These are phyloP conservation scores for Leucosporidium yakuticum DNA, from an alignment of 768 basidiomycete genomes.

Conservation along the genomic window DNA sequence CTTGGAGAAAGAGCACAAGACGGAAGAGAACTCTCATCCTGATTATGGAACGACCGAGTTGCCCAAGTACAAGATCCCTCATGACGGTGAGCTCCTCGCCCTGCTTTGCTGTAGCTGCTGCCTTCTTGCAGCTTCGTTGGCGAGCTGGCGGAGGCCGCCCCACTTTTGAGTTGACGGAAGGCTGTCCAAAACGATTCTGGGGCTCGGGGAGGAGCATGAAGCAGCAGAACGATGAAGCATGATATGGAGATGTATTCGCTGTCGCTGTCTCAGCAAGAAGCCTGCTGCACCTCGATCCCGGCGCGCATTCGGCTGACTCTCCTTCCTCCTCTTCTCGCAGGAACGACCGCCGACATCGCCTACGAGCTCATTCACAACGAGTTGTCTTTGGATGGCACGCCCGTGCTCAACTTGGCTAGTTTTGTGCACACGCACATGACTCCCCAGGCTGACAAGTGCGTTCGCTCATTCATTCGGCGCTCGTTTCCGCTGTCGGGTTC, in stretches of 20 bases:
- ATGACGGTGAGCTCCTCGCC: conserved; percentile 48
- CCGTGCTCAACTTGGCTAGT: conserved; percentile 58
- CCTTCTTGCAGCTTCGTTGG: too few species aligned
- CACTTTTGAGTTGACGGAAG: too few species aligned
- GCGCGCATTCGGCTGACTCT: conserved; percentile 38
- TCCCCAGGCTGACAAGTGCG: conserved; percentile 45
- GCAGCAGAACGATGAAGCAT: neutral
- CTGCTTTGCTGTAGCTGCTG: conserved; percentile 47
- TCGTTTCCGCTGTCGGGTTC: too few species aligned
- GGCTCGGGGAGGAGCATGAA: too few species aligned
- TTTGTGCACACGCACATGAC: conserved; percentile 59
- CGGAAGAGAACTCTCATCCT: neutral
- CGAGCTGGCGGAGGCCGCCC: too few species aligned
- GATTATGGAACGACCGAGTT: conserved; percentile 50
- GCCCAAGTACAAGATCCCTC: conserved; percentile 63
- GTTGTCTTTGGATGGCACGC: conserved; percentile 33
- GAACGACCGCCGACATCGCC: conserved; percentile 36
- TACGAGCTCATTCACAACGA: conserved; percentile 52
- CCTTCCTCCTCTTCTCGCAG: neutral
- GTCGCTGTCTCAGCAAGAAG: neutral
- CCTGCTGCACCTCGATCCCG: conserved; percentile 49
- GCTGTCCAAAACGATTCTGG: too few species aligned
- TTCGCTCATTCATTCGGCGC: neutral
- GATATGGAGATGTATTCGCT: neutral
- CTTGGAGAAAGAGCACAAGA: neutral